These are phyloP conservation scores for Coemansia sp. DNA, from an alignment of 192 early-diverging fungal species.

Conservation along the genomic window DNA sequence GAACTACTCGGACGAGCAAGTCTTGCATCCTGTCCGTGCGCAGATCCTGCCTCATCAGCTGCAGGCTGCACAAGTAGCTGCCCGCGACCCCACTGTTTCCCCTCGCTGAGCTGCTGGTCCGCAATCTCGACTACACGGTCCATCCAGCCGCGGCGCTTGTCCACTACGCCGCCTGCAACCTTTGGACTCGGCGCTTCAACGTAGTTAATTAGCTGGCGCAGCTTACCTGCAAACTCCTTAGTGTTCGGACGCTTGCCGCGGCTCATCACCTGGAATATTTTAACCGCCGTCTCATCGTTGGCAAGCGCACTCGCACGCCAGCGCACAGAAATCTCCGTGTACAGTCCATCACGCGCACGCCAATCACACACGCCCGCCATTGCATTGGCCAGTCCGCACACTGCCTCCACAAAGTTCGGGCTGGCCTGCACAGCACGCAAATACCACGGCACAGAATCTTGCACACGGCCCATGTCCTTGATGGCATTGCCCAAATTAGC, in stretches of 20 bases:
- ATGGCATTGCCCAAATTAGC: conserved; percentile 92
- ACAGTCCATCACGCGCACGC: conserved; percentile 72
- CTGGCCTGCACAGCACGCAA: conserved; percentile 77
- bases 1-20: conserved; percentile 18
- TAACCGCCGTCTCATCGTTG: conserved; percentile 28
- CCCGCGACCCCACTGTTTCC: conserved; percentile 59
- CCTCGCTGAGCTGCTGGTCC: conserved; percentile 71
- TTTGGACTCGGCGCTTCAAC: conserved; percentile 8
- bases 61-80: conserved; percentile 42
- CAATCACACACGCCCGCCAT: conserved; percentile 89
- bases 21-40: background rate
- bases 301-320: conserved; percentile 24
- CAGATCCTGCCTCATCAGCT: conserved; percentile 3
- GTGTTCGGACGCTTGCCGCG: conserved; percentile 35
- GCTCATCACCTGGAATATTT: conserved; percentile 47
- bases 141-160: conserved; percentile 66
- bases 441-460: conserved; percentile 86
- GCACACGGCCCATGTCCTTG: conserved; percentile 88
- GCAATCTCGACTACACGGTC: conserved; percentile 75
- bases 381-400: conserved; percentile 87
- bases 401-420: conserved; percentile 88
- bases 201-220: conserved; percentile 27
- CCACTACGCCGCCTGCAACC: conserved; percentile 1
- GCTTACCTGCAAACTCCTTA: conserved; percentile 21
- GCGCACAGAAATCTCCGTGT: conserved; percentile 29